Conservation (phyloP, 148 eudicot species). For the Drosera capensis region DNA sequence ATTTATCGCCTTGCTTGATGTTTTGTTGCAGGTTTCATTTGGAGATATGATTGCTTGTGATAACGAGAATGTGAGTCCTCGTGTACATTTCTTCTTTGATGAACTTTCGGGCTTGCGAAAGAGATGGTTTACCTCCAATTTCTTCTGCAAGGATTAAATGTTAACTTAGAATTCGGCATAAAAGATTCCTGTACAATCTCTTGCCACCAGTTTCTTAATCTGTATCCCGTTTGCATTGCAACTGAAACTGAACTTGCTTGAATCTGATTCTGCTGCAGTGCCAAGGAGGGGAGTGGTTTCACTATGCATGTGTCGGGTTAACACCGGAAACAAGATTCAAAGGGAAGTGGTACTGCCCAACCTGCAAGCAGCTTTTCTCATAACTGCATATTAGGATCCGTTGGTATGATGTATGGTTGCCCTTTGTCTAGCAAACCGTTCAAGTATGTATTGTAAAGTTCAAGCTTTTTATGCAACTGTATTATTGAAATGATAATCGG, state of each 20-base stretch:
- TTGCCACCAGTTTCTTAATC: too few relatives aligned
- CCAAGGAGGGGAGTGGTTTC: conserved; percentile 99
- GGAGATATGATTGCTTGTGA: conserved; percentile 99
- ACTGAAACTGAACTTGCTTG: too few relatives aligned
- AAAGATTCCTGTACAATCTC: too few relatives aligned
- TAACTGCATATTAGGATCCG: neutral
- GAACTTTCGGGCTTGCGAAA: neutral
- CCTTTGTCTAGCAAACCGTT: too few relatives aligned
- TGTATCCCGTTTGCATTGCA: too few relatives aligned
- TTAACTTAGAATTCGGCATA: too few relatives aligned
- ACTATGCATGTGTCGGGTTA: conserved; percentile 83
- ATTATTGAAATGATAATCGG: too few relatives aligned
- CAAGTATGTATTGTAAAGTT: too few relatives aligned
- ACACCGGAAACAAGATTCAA: conserved; percentile 88
- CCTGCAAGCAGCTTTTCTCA: conserved; percentile 60
- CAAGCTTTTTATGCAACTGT: too few relatives aligned
- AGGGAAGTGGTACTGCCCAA: conserved; percentile 99
- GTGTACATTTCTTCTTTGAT: neutral
- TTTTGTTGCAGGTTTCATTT: conserved; percentile 62
- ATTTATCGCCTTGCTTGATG: neutral
- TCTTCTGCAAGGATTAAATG: too few relatives aligned
- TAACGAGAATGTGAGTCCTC: conserved; percentile 70
- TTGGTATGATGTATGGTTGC: too few relatives aligned
- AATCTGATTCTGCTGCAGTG: conserved; percentile 30
- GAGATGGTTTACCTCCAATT: too few relatives aligned